Evolutionary conservation across 495 filamentous ascomycete species (phyloP).

Genomic region (Podospora bellae-mahoneyi): DNA sequence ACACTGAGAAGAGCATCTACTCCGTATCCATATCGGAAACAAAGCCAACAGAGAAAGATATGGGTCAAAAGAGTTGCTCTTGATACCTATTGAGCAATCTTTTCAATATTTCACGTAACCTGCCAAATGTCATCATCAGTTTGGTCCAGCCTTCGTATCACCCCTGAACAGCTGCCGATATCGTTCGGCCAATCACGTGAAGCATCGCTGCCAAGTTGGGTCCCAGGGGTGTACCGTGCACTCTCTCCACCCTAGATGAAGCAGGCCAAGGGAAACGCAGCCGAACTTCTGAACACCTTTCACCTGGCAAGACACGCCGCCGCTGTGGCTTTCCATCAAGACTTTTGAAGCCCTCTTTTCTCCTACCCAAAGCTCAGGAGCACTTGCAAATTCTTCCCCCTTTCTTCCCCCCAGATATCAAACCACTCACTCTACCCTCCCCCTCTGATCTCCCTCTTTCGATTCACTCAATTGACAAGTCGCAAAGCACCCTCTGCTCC

Average conservation of each 20-base stretch:
- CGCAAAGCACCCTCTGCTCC: background rate
- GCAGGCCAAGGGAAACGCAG: slow-evolving; percentile 13
- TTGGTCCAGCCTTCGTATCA: background rate
- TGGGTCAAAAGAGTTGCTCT: background rate
- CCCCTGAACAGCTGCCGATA: background rate
- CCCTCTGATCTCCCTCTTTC: background rate
- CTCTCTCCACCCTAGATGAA: slow-evolving; percentile 18
- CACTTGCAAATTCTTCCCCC: background rate
- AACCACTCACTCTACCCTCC: background rate
- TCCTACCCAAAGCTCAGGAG: background rate
- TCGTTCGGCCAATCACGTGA: slow-evolving; percentile 9
- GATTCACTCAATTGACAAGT: background rate
- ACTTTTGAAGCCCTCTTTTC: background rate
- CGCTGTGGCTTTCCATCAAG: background rate
- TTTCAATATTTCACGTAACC: background rate
- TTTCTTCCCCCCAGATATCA: background rate
- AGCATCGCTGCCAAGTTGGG: background rate
- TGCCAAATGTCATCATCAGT: background rate
- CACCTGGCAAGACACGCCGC: slow-evolving; percentile 18
- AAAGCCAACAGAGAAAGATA: background rate
- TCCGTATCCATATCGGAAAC: background rate
- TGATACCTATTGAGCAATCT: background rate
- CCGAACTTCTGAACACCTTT: slow-evolving; percentile 40
- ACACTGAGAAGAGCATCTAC: background rate
- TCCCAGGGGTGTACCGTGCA: slow-evolving; percentile 5